phyloP scores from a whole-genome alignment of 208 protist genomes.

The Jaenimonas drosophilae region DNA sequence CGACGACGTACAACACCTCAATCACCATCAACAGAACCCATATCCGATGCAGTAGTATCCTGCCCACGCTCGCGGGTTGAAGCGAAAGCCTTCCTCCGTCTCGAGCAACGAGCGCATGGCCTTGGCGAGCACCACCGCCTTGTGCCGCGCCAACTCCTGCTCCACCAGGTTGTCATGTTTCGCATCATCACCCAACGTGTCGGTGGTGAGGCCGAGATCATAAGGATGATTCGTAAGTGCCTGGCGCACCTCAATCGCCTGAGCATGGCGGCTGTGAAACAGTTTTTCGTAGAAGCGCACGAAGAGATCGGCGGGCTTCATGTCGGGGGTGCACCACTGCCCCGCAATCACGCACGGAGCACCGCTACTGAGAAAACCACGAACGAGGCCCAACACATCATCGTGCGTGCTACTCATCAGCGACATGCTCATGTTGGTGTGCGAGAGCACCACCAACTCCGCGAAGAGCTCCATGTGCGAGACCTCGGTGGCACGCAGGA shows the following conservation, averaged over 20 bases:
- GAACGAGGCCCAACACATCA: conserved; percentile 52
- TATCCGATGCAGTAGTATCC: conserved; percentile 78
- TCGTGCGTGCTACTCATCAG: conserved; percentile 33
- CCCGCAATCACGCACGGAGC: conserved; percentile 69
- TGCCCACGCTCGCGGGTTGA: conserved; percentile 64
- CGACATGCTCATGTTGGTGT: conserved; percentile 60
- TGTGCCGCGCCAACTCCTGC: conserved; percentile 23
- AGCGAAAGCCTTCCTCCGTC: conserved; percentile 50
- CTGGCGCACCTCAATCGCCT: background rate
- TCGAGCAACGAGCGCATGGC: conserved; percentile 55
- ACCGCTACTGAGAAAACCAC: conserved; percentile 58
- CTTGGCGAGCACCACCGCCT: conserved; percentile 54
- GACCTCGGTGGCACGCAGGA: conserved; percentile 59
- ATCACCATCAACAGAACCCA: no score
- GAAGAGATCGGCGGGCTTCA: conserved; percentile 70
- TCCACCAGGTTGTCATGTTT: conserved; percentile 1
- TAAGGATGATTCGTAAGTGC: background rate
- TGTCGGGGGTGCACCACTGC: conserved; percentile 89
- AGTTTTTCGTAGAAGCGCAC: conserved; percentile 59
- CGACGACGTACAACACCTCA: no score
- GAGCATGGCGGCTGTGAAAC: conserved; percentile 9
- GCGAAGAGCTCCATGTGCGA: conserved; percentile 72
- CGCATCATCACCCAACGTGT: background rate
- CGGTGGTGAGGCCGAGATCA: background rate
- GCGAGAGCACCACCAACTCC: conserved; percentile 71